Conservation (phyloP, 1,139 yeast species). For the Blastobotrys persicus region DNA sequence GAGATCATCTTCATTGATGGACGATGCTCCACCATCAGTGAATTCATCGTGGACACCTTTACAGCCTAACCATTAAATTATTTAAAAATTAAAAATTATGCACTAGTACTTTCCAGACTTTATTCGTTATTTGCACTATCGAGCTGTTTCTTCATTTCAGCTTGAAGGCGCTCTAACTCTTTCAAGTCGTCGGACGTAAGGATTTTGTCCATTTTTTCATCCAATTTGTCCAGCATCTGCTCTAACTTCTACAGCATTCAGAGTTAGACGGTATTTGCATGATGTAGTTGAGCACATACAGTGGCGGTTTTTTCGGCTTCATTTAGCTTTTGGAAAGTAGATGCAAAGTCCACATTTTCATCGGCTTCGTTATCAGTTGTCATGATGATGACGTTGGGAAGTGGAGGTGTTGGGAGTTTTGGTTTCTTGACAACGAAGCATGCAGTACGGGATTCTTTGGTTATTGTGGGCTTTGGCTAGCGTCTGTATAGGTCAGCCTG, state of each 20-base stretch:
- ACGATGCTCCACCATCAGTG: slow-evolving; percentile 12
- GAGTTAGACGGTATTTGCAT: not conserved
- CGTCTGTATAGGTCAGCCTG: slow-evolving; percentile 23
- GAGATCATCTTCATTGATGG: slow-evolving; percentile 19
- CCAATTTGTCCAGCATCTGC: slow-evolving; percentile 53
- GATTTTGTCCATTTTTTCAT: slow-evolving; percentile 52
- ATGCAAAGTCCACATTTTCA: slow-evolving; percentile 40
- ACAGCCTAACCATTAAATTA: slow-evolving; percentile 19
- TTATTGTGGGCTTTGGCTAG: not conserved
- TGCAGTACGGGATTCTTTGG: slow-evolving; percentile 8
- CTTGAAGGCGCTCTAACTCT: slow-evolving; percentile 21
- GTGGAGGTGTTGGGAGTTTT: not conserved
- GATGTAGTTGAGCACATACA: slow-evolving; percentile 32
- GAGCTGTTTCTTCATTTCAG: slow-evolving; percentile 17
- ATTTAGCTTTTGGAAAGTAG: slow-evolving; percentile 48
- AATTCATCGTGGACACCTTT: slow-evolving; percentile 23
- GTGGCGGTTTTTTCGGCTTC: slow-evolving; percentile 59
- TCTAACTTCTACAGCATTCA: slow-evolving; percentile 43
- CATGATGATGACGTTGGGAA: slow-evolving; percentile 4
- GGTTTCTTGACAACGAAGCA: not conserved
- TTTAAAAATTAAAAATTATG: no score
- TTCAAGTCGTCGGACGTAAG: slow-evolving; percentile 33
- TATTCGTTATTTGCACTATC: not conserved
- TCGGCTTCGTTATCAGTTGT: slow-evolving; percentile 23
- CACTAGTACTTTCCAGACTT: not conserved